Evolutionary conservation across 202 grass and related monocot species (phyloP), one percentile per base, ranked within the genome.

Genomic region (Saccharum hybrid): DNA sequence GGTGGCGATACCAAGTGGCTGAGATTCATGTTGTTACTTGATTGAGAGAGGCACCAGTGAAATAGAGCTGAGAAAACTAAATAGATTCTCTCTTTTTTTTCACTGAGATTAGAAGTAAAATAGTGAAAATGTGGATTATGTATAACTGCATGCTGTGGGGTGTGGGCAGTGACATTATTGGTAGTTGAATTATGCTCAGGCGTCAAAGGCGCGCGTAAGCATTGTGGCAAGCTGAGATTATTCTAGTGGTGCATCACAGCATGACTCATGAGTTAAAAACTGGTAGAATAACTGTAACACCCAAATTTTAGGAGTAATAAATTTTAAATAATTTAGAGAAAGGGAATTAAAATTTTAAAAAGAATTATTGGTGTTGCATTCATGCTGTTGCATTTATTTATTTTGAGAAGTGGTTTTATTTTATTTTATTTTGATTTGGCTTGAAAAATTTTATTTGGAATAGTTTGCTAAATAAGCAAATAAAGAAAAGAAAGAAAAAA

Each of bases 1-100:
- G 42, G 39, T 9, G 59, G 85, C 74, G 57, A 72, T 82, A 59
- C 37, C 0, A 76, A 73, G 62, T n/a, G 62, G 1, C 69, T 77
- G 60, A 52, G 13, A 7, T 87, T 70, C 59, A 82, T 79, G 68
- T 64, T 76, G 48, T 28, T 52, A 10, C 15, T 23, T 23, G 40
- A 19, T 21, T 12, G 11, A 75, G 76, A 75, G 15, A 15, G 10
- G 10, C 6, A 16, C 30, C 12, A 12, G 15, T 39, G 30, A 36
- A 76, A 63, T 12, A 30, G 54, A 71, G 48, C 11, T 52, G 0
- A 19, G 46, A 66, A 36, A 18, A 45, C 13, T 42, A 46, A 40
- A 3, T 37, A 26, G 16, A 10, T 40, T 57, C 28, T 63, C 6
- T 65, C 33, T n/a, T 10, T 33, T 22, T 2, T 21, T 43, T 46